A percentile compares a stretch with the other conserved stretches of the same genome.
Evolutionary conservation across 176 grass and related monocot genomes (phyloP).

Genomic region (Thinopyrum elongatum): DNA sequence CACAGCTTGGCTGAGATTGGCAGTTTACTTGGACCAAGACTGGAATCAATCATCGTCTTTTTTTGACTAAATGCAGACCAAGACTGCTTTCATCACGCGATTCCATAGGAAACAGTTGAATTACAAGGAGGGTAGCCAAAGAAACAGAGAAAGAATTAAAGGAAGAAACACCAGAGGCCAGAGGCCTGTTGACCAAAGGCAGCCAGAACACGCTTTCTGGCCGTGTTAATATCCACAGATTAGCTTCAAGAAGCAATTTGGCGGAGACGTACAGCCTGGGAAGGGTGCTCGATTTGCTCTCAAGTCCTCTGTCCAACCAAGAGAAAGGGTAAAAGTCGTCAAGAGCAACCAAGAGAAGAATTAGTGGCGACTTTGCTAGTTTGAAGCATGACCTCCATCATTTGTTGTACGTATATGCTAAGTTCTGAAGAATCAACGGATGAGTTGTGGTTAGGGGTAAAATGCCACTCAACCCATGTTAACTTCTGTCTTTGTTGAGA

Average conservation of each 20-base stretch:
- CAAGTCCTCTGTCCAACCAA: not conserved
- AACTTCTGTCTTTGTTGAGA: not conserved
- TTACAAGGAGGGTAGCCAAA: not conserved
- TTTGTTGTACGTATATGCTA: not conserved
- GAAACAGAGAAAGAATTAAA: too few species aligned
- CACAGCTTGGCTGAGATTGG: not conserved
- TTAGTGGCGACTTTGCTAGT: conserved; percentile 21
- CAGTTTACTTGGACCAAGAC: not conserved
- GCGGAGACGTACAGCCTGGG: too few species aligned
- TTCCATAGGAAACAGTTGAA: not conserved
- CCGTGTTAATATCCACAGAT: too few species aligned
- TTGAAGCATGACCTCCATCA: not conserved
- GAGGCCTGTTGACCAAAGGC: too few species aligned
- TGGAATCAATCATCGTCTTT: not conserved
- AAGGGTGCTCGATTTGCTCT: too few species aligned
- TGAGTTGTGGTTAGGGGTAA: too few species aligned
- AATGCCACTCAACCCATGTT: not conserved
- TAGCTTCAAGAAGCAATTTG: too few species aligned
- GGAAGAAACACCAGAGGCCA: too few species aligned
- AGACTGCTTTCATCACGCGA: not conserved
- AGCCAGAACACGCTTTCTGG: too few species aligned
- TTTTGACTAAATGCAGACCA: not conserved
- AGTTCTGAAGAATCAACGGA: too few species aligned
- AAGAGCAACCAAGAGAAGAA: conserved; percentile 72
- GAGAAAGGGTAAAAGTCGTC: conserved; percentile 65